These are phyloP conservation scores for Glycine soja DNA, from an alignment of 306 rosid genomes.

Conservation along the genomic window DNA sequence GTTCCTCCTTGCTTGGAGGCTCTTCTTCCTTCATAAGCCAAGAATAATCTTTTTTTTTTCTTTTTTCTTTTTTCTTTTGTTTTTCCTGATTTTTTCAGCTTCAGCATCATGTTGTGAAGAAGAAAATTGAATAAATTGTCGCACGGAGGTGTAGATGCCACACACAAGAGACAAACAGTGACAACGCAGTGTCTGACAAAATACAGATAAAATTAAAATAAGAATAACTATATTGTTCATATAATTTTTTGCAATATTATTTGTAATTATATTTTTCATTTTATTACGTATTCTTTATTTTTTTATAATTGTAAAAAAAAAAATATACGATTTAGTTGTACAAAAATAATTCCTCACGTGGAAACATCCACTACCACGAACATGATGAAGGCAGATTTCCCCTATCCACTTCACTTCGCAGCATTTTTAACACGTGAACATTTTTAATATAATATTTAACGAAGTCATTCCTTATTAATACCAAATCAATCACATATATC, in stretches of 20 bases:
- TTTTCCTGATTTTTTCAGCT: background rate
- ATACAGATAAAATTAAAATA: background rate
- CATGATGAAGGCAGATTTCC: background rate
- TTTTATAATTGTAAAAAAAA: background rate
- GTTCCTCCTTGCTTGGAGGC: background rate
- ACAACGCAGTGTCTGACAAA: background rate
- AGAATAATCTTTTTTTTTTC: background rate
- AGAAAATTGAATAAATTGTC: background rate
- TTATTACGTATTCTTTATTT: background rate
- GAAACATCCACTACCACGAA: background rate
- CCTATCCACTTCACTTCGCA: background rate
- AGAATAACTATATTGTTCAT: background rate
- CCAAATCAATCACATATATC: too few species aligned
- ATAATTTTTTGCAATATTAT: background rate
- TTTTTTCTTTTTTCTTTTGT: background rate
- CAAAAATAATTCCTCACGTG: background rate
- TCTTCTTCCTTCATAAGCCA: constrained; percentile 8
- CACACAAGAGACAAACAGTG: background rate
- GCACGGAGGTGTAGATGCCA: background rate
- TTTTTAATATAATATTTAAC: too few species aligned
- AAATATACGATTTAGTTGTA: background rate
- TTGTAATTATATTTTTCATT: background rate
- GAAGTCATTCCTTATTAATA: too few species aligned
- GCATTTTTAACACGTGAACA: background rate
- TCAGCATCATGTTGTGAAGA: background rate